Evolutionary conservation across 495 filamentous ascomycete genomes (phyloP).

Genomic region (Collariella sp.): DNA sequence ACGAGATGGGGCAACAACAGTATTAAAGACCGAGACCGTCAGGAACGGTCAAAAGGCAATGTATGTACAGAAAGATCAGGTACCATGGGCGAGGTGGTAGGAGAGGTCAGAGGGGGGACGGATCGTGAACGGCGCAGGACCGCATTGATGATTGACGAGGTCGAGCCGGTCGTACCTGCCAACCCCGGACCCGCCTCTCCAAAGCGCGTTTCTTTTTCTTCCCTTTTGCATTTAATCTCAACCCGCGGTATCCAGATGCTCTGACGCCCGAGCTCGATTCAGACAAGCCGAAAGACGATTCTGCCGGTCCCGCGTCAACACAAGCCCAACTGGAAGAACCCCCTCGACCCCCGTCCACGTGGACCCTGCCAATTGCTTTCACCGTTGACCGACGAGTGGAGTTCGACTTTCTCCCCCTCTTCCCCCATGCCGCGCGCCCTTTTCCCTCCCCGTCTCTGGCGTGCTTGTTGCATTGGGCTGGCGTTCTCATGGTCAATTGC

Average conservation of each 20-base stretch:
- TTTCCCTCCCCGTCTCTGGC: not conserved
- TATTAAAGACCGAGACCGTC: not conserved
- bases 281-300: conserved; percentile 3
- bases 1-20: not conserved
- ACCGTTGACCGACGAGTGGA: conserved; percentile 22
- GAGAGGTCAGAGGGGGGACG: too few relatives aligned
- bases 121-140: not conserved
- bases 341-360: conserved; percentile 7
- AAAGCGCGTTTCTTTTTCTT: not conserved
- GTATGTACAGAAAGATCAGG: not conserved
- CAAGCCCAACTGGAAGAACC: not conserved
- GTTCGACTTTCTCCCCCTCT: not conserved
- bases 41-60: not conserved
- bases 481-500: too few relatives aligned
- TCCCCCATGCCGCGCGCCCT: not conserved
- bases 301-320: not conserved
- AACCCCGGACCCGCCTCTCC: not conserved
- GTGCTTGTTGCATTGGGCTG: not conserved
- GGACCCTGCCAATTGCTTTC: conserved; percentile 18
- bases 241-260: conserved; percentile 3
- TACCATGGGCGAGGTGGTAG: too few relatives aligned
- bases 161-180: not conserved
- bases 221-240: not conserved
- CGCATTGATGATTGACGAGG: not conserved
- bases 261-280: conserved; percentile 3